Conservation (phyloP, 2,329 filamentous ascomycete genomes). For the Penicillium sp. region DNA sequence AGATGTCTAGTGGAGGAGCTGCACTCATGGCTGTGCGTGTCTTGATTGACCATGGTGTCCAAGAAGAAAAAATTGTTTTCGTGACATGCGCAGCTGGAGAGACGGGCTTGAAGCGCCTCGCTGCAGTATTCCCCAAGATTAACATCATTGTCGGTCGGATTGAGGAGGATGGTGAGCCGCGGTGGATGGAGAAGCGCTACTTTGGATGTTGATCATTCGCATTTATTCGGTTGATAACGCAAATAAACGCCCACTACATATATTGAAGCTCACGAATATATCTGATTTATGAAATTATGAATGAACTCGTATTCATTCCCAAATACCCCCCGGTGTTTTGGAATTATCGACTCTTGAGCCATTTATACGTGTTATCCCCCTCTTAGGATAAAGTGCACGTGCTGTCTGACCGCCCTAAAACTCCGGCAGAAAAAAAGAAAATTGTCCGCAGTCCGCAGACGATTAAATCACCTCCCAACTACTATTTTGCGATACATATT, state of each 20-base stretch:
- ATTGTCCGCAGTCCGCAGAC: conserved; percentile 11
- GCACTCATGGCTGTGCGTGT: conserved; percentile 93
- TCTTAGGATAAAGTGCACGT: conserved; percentile 12
- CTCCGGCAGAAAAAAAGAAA: conserved; percentile 22
- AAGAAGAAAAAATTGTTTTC: conserved; percentile 81
- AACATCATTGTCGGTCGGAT: conserved; percentile 83
- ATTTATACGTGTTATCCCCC: neutral
- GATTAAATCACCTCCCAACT: neutral
- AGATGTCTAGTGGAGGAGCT: conserved; percentile 88
- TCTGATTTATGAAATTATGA: neutral
- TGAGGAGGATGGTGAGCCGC: conserved; percentile 76
- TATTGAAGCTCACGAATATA: neutral
- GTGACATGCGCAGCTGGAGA: conserved; percentile 89
- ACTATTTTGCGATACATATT: neutral
- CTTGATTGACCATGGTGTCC: conserved; percentile 89
- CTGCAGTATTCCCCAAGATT: conserved; percentile 84
- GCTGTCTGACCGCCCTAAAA: conserved; percentile 16
- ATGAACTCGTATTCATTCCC: neutral
- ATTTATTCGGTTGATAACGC: neutral
- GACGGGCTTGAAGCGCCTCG: conserved; percentile 79
- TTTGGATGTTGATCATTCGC: conserved; percentile 68
- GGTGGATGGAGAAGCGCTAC: conserved; percentile 89
- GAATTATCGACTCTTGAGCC: neutral
- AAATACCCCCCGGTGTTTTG: neutral
- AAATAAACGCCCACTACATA: conserved; percentile 5